Conservation (phyloP, 495 filamentous ascomycete genomes). For the Podospora tetraspora region DNA sequence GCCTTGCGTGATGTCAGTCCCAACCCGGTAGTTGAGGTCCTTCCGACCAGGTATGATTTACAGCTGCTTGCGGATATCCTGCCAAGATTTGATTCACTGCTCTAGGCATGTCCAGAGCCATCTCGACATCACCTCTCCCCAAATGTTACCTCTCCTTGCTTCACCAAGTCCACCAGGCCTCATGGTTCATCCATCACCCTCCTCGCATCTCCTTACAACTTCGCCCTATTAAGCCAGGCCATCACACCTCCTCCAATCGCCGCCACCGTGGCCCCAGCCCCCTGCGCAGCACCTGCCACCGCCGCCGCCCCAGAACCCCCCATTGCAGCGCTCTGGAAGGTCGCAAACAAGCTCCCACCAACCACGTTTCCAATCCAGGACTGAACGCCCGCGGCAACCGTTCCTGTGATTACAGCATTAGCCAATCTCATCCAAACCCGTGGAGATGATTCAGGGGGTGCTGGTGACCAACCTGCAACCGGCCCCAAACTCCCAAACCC, state of each 20-base stretch:
- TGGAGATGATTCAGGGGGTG: too few species aligned
- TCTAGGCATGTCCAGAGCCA: too few species aligned
- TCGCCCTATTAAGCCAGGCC: neutral
- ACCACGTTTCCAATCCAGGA: slow-evolving; percentile 16
- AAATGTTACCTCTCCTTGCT: neutral
- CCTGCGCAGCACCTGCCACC: slow-evolving; percentile 4
- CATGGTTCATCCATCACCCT: neutral
- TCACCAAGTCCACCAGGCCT: neutral
- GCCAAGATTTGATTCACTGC: neutral
- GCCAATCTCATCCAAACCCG: too few species aligned
- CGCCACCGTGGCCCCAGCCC: neutral
- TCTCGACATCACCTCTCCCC: neutral
- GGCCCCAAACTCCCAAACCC: slow-evolving; percentile 8
- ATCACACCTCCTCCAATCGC: neutral
- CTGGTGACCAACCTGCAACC: too few species aligned
- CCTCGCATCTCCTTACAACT: neutral
- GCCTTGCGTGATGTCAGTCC: neutral
- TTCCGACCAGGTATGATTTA: too few species aligned
- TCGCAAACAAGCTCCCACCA: slow-evolving; percentile 16
- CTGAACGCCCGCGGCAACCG: slow-evolving; percentile 17
- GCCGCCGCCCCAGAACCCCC: slow-evolving; percentile 11
- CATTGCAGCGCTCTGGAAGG: slow-evolving; percentile 19
- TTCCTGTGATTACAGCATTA: too few species aligned
- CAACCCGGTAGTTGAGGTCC: too few species aligned
- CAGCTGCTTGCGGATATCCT: neutral